Evolutionary conservation across 2,329 filamentous ascomycete species (phyloP).

Genomic region (Acephala macrosclerotiorum): DNA sequence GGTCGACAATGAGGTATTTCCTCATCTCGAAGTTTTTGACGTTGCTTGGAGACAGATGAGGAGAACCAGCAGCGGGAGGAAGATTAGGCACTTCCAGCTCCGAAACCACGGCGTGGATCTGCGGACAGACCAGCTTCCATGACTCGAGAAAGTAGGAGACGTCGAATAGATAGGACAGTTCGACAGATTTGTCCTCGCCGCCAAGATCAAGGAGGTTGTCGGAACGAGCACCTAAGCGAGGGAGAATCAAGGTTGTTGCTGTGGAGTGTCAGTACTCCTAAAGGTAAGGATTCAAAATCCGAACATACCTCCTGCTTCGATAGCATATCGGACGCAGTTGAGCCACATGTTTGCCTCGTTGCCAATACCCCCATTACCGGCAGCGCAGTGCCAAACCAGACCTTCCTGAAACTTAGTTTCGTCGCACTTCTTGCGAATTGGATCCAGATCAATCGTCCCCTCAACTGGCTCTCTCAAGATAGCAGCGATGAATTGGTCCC

Average conservation of each 20-base stretch:
- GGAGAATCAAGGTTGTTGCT: slow-evolving; percentile 3
- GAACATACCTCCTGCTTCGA: background rate
- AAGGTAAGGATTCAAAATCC: background rate
- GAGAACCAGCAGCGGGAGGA: background rate
- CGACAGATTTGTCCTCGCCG: background rate
- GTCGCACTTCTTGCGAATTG: background rate
- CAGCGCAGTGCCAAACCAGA: background rate
- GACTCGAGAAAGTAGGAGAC: background rate
- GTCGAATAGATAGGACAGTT: background rate
- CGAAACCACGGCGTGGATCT: background rate
- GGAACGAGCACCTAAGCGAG: background rate
- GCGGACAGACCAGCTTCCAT: background rate
- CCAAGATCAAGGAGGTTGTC: slow-evolving; percentile 1
- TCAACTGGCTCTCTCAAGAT: background rate
- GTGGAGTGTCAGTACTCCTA: background rate
- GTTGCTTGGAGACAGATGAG: background rate
- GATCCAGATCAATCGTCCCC: background rate
- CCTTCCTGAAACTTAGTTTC: background rate
- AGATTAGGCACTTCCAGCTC: background rate
- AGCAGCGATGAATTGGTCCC: background rate
- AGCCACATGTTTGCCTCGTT: slow-evolving; percentile 3
- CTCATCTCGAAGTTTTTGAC: background rate
- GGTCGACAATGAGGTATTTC: background rate
- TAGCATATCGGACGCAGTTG: slow-evolving; percentile 1
- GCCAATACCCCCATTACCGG: background rate